Conservation (phyloP, 805 yeast genomes). For the Phaffomyces opuntiae region DNA sequence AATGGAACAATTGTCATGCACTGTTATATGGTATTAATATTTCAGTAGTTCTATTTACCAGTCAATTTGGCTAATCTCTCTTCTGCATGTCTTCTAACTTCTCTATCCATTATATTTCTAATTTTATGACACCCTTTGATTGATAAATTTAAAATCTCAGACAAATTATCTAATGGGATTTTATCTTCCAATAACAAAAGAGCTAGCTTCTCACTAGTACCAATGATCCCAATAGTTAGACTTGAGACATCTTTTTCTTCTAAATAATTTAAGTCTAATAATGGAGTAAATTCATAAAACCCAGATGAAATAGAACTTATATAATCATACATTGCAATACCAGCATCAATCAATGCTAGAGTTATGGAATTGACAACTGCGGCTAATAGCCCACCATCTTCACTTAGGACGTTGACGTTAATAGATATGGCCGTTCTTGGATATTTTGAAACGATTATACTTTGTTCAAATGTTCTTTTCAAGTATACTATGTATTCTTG, state of each 20-base stretch:
- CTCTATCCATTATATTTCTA: conserved; percentile 79
- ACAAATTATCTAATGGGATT: conserved; percentile 76
- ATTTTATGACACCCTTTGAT: conserved; percentile 82
- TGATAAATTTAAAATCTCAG: conserved; percentile 69
- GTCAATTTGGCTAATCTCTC: conserved; percentile 42
- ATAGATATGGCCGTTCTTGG: conserved; percentile 81
- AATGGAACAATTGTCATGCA: no score
- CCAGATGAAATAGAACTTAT: conserved; percentile 79
- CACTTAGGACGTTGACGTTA: conserved; percentile 68
- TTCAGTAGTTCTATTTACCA: conserved; percentile 6
- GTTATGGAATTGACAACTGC: conserved; percentile 81
- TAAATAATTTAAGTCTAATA: conserved; percentile 72
- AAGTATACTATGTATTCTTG: conserved; percentile 61
- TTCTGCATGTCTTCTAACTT: conserved; percentile 71
- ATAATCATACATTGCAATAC: conserved; percentile 89
- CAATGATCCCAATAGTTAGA: conserved; percentile 78
- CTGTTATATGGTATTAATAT: no score
- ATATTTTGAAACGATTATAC: conserved; percentile 64
- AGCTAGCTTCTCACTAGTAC: conserved; percentile 73
- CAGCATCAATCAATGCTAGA: conserved; percentile 89
- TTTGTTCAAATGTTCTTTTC: conserved; percentile 65
- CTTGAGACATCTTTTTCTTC: conserved; percentile 83
- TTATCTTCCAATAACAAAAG: conserved; percentile 74
- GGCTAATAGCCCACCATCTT: conserved; percentile 86
- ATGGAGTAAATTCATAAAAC: conserved; percentile 64